Conservation (phyloP, 495 filamentous ascomycete genomes). For the Penicillium egyptiacum region DNA sequence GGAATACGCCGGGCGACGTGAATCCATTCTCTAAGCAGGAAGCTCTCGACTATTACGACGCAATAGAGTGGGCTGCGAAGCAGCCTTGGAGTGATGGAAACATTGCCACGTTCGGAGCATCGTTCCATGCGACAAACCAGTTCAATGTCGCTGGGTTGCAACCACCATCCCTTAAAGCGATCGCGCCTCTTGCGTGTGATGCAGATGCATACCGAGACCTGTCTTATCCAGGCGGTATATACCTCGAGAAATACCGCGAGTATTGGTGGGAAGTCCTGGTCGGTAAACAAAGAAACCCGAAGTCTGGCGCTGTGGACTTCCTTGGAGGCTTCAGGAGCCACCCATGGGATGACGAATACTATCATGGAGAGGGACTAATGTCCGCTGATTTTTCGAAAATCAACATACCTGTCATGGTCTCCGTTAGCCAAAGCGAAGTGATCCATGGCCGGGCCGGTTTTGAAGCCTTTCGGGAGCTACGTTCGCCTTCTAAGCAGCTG, state of each 20-base stretch:
- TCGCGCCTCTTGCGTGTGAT: constrained; percentile 44
- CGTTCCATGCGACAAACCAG: constrained; percentile 34
- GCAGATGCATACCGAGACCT: constrained; percentile 41
- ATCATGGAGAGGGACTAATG: no score
- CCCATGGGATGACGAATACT: no score
- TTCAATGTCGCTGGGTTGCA: constrained; percentile 38
- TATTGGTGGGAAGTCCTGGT: no score
- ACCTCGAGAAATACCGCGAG: neutral
- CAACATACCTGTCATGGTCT: no score
- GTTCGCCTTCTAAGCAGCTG: no score
- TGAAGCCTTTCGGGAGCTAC: no score
- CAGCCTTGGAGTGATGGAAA: constrained; percentile 28
- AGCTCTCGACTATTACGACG: constrained; percentile 27
- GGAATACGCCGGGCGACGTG: constrained; percentile 37
- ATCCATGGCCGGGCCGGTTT: no score
- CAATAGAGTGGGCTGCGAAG: constrained; percentile 21
- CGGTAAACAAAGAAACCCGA: no score
- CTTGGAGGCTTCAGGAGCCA: no score
- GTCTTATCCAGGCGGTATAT: constrained; percentile 49
- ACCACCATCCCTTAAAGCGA: constrained; percentile 39
- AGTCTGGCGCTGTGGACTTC: no score
- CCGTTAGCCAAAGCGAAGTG: no score
- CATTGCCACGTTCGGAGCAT: constrained; percentile 23
- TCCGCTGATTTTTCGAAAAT: no score
- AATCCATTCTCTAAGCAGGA: constrained; percentile 41